Conservation (phyloP, 2,329 filamentous ascomycete species). For the Teratosphaeria destructans region DNA sequence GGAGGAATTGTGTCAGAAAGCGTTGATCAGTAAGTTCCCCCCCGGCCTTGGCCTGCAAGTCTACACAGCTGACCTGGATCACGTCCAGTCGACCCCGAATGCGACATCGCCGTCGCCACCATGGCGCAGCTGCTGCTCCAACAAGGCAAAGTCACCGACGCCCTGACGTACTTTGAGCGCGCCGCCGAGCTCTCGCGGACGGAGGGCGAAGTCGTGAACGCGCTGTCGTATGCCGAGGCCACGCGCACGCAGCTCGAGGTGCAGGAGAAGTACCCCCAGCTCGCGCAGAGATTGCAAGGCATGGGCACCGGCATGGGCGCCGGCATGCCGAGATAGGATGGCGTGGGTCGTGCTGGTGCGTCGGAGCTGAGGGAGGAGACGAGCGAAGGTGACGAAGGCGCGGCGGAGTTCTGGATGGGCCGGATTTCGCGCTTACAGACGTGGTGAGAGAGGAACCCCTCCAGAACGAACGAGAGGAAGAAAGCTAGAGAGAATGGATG, state of each 20-base stretch:
- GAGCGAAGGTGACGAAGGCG: neutral
- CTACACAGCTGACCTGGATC: neutral
- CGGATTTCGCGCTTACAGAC: neutral
- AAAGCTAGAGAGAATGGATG: neutral
- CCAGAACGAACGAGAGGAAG: too few relatives aligned
- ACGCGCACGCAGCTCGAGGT: constrained; percentile 87
- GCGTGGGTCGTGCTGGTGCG: neutral
- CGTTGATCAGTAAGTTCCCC: constrained; percentile 71
- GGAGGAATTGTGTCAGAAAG: constrained; percentile 94
- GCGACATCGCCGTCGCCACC: constrained; percentile 95
- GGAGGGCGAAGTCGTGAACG: constrained; percentile 91
- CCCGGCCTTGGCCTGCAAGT: too few relatives aligned
- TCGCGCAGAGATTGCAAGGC: constrained; percentile 36
- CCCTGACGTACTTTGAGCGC: constrained; percentile 92
- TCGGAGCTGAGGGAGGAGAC: neutral
- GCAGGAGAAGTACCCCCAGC: constrained; percentile 44
- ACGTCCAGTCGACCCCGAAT: constrained; percentile 80
- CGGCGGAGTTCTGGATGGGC: neutral
- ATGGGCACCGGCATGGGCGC: constrained; percentile 31
- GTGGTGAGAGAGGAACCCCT: neutral
- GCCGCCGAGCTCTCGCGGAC: constrained; percentile 90
- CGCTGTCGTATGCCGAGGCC: constrained; percentile 91
- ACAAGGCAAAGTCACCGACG: constrained; percentile 92
- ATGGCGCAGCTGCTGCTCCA: constrained; percentile 97
- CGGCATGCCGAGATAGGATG: neutral